Evolutionary conservation across 2,329 filamentous ascomycete species (phyloP).

Genomic region (Penicillium sp.): DNA sequence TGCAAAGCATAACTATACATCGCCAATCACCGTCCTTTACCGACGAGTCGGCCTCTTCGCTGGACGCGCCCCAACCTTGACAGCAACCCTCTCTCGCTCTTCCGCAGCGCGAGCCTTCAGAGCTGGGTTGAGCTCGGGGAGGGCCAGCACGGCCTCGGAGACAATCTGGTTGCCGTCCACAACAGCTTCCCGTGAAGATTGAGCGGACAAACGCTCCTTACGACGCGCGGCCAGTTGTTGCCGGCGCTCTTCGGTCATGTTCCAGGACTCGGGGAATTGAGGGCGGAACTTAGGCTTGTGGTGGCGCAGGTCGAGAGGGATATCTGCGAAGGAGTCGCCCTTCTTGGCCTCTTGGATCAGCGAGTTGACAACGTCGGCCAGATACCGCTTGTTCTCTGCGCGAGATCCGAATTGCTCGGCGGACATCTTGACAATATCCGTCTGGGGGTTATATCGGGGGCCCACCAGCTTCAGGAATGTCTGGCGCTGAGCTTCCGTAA

Average conservation of each 20-base stretch:
- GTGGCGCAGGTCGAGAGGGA: slow-evolving; percentile 88
- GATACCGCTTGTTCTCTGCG: slow-evolving; percentile 95
- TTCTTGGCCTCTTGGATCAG: slow-evolving; percentile 79
- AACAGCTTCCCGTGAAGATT: slow-evolving; percentile 64
- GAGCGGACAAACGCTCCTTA: slow-evolving; percentile 55
- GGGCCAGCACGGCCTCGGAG: slow-evolving; percentile 35
- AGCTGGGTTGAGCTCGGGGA: slow-evolving; percentile 40
- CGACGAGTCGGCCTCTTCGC: slow-evolving; percentile 26
- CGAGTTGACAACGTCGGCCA: slow-evolving; percentile 75
- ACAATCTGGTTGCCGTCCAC: slow-evolving; percentile 52
- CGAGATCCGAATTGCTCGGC: slow-evolving; percentile 86
- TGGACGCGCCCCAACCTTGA: slow-evolving; percentile 29
- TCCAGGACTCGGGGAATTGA: slow-evolving; percentile 82
- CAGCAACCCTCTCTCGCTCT: slow-evolving; percentile 33
- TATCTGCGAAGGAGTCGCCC: slow-evolving; percentile 80
- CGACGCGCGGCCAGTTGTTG: slow-evolving; percentile 67
- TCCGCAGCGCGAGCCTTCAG: slow-evolving; percentile 31
- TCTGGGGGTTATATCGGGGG: slow-evolving; percentile 82
- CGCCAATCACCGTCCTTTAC: slow-evolving; percentile 19
- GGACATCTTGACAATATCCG: slow-evolving; percentile 81
- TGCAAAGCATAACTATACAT: slow-evolving; percentile 27
- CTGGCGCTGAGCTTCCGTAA: slow-evolving; percentile 68
- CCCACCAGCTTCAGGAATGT: slow-evolving; percentile 91
- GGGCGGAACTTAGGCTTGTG: slow-evolving; percentile 69
- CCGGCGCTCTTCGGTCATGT: slow-evolving; percentile 71